Conservation (phyloP, 1,284 basidiomycete species). For the Cerrena zonata region DNA sequence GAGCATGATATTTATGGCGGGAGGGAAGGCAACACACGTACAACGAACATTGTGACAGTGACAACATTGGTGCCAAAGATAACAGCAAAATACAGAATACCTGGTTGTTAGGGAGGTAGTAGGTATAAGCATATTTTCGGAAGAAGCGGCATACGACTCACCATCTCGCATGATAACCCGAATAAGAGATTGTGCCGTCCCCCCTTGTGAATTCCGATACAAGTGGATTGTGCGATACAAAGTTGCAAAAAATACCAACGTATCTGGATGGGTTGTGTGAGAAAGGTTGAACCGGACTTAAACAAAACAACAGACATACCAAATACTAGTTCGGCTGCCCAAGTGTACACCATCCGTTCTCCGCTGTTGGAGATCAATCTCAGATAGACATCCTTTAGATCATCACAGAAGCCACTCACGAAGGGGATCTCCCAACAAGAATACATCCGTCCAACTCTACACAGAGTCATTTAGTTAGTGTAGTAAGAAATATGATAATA, state of each 20-base stretch:
- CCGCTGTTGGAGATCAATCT: slow-evolving; percentile 7
- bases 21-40: too few species aligned
- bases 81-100: slow-evolving; percentile 24
- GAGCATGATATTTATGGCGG: too few species aligned
- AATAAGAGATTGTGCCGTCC: slow-evolving; percentile 18
- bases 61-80: slow-evolving; percentile 24
- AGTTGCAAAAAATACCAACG: slow-evolving; percentile 13
- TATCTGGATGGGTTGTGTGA: background rate
- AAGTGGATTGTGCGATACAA: slow-evolving; percentile 19
- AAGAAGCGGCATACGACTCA: slow-evolving; percentile 7
- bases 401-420: slow-evolving; percentile 14
- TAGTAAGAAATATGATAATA: background rate
- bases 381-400: background rate
- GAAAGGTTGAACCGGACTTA: background rate
- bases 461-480: background rate
- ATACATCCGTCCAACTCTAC: slow-evolving; percentile 23
- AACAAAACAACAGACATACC: slow-evolving; percentile 12
- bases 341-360: slow-evolving; percentile 24
- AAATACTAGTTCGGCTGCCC: slow-evolving; percentile 25
- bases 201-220: slow-evolving; percentile 17
- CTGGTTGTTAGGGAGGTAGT: slow-evolving; percentile 5
- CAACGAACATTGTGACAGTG: slow-evolving; percentile 22
- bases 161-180: slow-evolving; percentile 24
- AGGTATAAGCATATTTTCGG: background rate
- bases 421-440: slow-evolving; percentile 18